phyloP scores from a whole-genome alignment of 179 eudicot genomes.

The Patellifolia procumbens region DNA sequence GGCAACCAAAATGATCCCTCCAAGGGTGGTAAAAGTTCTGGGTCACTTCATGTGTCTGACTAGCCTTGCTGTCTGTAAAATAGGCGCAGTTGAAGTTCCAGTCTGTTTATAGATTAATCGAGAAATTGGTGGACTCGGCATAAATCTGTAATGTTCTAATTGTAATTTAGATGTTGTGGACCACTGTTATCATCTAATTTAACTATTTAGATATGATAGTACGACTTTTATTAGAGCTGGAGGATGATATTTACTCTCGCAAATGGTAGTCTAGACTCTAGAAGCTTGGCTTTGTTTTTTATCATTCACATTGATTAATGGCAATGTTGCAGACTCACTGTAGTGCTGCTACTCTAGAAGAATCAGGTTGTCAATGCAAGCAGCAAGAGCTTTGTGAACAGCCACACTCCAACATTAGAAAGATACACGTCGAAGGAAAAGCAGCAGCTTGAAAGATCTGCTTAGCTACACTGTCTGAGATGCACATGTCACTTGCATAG shows the following conservation, averaged over 20 bases:
- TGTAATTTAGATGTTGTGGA: constrained; percentile 26
- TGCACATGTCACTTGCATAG: too few relatives aligned
- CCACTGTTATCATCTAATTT: constrained; percentile 12
- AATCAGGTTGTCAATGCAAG: too few relatives aligned
- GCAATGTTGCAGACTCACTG: too few relatives aligned
- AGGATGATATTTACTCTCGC: not conserved
- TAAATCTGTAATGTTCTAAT: constrained; percentile 21
- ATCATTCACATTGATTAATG: too few relatives aligned
- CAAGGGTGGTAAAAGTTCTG: constrained; percentile 23
- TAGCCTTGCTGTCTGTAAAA: constrained; percentile 9
- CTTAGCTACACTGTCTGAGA: too few relatives aligned
- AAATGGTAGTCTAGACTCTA: constrained; percentile 10
- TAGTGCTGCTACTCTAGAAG: too few relatives aligned
- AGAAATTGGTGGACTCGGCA: not conserved
- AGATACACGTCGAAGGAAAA: too few relatives aligned
- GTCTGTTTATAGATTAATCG: constrained; percentile 21
- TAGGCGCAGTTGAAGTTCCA: constrained; percentile 13
- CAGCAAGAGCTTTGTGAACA: too few relatives aligned
- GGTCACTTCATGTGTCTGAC: not conserved
- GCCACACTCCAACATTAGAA: too few relatives aligned
- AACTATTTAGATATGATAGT: constrained; percentile 9
- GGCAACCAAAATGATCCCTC: constrained; percentile 22
- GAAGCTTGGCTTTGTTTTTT: not conserved
- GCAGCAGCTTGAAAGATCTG: too few relatives aligned
- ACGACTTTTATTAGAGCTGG: constrained; percentile 6